phyloP scores from a whole-genome alignment of 1,284 basidiomycete species.

The Puccinia hordei region DNA sequence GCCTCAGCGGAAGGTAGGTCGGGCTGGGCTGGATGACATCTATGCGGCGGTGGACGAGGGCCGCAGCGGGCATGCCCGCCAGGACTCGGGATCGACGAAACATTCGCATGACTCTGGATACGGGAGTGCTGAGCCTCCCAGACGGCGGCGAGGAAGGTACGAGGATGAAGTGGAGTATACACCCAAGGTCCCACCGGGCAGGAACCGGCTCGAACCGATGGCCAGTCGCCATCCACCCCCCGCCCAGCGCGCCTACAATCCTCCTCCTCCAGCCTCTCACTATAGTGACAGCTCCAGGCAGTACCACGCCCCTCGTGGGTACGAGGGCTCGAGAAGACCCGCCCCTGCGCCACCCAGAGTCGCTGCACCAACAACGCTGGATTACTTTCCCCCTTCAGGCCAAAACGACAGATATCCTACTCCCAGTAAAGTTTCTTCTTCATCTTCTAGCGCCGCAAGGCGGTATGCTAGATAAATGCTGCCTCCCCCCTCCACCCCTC shows the following conservation, averaged over 20 bases:
- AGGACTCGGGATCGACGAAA: slow-evolving; percentile 14
- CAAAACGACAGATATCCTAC: slow-evolving; percentile 29
- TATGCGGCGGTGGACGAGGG: slow-evolving; percentile 12
- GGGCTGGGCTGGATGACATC: slow-evolving; percentile 17
- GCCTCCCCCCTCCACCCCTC: not conserved
- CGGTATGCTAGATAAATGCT: not conserved
- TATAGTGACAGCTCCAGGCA: not conserved
- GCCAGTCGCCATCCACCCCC: not conserved
- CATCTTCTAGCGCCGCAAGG: not conserved
- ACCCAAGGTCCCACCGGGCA: not conserved
- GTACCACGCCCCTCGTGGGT: not conserved
- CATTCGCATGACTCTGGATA: slow-evolving; percentile 46
- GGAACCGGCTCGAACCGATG: not conserved
- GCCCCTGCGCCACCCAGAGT: not conserved
- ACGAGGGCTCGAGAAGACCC: not conserved
- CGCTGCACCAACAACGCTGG: slow-evolving; percentile 3
- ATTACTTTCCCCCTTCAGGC: slow-evolving; percentile 29
- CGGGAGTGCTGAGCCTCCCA: slow-evolving; percentile 12
- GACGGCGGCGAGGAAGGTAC: not conserved
- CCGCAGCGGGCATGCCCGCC: not conserved
- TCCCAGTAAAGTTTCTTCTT: not conserved
- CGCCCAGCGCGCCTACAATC: not conserved
- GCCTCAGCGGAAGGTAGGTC: not conserved
- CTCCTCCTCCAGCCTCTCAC: not conserved
- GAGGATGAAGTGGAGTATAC: not conserved